Conservation (phyloP, 768 basidiomycete genomes). For the Lactifluus subvellereus region DNA sequence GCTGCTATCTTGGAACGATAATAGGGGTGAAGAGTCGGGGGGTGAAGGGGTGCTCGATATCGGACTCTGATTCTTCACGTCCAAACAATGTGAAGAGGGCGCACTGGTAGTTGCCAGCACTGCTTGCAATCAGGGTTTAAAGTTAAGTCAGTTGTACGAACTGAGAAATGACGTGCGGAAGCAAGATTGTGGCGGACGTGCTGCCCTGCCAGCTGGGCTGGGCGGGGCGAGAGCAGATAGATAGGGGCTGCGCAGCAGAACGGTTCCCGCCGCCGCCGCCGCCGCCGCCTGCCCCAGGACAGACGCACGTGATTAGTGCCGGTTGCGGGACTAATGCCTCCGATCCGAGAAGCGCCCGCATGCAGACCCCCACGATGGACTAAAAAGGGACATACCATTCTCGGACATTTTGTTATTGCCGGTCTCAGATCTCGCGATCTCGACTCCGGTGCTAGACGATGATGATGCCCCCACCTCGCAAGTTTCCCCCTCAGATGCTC, state of each 20-base stretch:
- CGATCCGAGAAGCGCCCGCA: slow-evolving; percentile 12
- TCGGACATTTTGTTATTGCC: background rate
- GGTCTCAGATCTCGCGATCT: slow-evolving; percentile 16
- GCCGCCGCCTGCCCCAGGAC: background rate
- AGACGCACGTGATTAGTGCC: slow-evolving; percentile 20
- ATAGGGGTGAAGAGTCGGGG: slow-evolving; percentile 12
- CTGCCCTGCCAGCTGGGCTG: too few relatives aligned
- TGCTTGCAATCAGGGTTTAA: slow-evolving; percentile 21
- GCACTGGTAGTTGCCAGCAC: slow-evolving; percentile 8
- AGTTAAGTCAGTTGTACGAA: slow-evolving; percentile 15
- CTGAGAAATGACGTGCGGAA: slow-evolving; percentile 19
- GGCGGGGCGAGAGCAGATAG: background rate
- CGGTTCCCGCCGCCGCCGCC: background rate
- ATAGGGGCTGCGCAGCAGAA: slow-evolving; percentile 15
- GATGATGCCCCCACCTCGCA: background rate
- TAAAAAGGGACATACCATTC: slow-evolving; percentile 17
- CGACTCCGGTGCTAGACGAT: background rate
- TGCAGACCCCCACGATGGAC: slow-evolving; percentile 3
- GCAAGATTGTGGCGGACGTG: background rate
- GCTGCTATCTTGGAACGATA: slow-evolving; percentile 4
- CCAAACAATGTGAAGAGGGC: background rate
- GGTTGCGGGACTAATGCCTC: slow-evolving; percentile 7
- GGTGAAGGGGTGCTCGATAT: slow-evolving; percentile 20
- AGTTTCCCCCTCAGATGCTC: slow-evolving; percentile 4
- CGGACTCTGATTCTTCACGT: slow-evolving; percentile 6